phyloP scores from a whole-genome alignment of 176 grass and related monocot species.

The Hordeum vulgare region DNA sequence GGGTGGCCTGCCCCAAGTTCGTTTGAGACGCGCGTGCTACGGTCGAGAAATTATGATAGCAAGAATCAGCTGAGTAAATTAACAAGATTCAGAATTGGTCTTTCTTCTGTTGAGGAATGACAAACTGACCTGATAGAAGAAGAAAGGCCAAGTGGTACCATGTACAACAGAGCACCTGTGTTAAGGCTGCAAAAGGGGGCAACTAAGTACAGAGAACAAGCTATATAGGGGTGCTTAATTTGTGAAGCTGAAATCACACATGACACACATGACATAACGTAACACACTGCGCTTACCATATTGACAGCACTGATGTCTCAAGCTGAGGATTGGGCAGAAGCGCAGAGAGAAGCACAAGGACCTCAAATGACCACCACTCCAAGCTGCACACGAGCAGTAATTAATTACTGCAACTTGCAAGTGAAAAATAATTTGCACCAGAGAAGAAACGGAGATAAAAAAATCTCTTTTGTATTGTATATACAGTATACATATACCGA shows the following conservation, averaged over 20 bases:
- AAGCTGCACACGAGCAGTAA: background rate
- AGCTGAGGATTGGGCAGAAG: constrained; percentile 33
- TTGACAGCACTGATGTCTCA: constrained; percentile 36
- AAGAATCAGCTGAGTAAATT: background rate
- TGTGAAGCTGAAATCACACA: background rate
- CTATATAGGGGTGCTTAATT: background rate
- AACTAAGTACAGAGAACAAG: background rate
- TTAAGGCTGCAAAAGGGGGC: background rate
- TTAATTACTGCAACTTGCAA: too few relatives aligned
- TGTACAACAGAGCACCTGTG: constrained; percentile 25
- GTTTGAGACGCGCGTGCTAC: constrained; percentile 5
- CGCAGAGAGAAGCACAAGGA: constrained; percentile 29
- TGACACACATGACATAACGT: background rate
- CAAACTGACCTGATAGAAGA: constrained; percentile 21
- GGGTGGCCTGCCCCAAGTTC: constrained; percentile 16
- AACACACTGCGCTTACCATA: constrained; percentile 1
- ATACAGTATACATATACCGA: too few relatives aligned
- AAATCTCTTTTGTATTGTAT: too few relatives aligned
- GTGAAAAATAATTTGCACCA: background rate
- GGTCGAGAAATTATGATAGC: too few relatives aligned
- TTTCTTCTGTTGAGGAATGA: background rate
- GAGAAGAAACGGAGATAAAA: background rate
- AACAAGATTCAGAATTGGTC: background rate
- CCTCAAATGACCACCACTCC: constrained; percentile 47
- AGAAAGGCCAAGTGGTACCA: constrained; percentile 21